Base-by-base conservation (phyloP, 225 moss, liverwort and hornwort species). In the Bryum argenteum region DNA sequence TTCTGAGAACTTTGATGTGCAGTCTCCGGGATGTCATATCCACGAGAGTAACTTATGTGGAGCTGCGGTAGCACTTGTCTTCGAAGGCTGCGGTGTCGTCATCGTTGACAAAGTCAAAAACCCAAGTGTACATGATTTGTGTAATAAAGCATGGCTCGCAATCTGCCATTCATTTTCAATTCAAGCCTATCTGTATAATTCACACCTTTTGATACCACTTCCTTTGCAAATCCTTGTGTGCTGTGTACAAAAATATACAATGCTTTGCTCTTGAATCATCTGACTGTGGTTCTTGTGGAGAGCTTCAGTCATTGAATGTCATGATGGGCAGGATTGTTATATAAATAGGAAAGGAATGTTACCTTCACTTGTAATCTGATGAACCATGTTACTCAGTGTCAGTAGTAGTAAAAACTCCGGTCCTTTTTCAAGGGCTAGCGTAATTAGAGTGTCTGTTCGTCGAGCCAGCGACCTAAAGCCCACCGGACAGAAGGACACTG, bases 1-100 rank as follows among this genome's bases (percentile, higher is more conserved):
- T 89, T 87, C 73, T 93, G 28, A 79, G 54, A 19, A 20, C 33
- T 17, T 57, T 54, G 44, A 18, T 33, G 20, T 66, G 52, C 15
- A 63, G n/a, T 26, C 54, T 11, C 1, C 17, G 22, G 42, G 63
- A 42, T 54, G 24, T 10, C 17, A 15, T 44, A 54, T 51, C 24
- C 18, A 37, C 16, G 20, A 56, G 58, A 41, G 11, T 18, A 58
- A 22, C 16, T 37, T 4, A 6, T 22, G 14, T n/a, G 28, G 69
- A 63, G 50, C 58, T 56, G 51, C 43, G 17, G 61, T 12, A 19
- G 26, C 56, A 54, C n/a, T 51, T 59, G 70, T 71, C 41, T 61
- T 61, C 56, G 73, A 72, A 69, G 64, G 54, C 63, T 60, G 65
- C 75, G 67, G 0, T 19, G 67, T 68, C 75, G 53, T 65, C 54